These are phyloP conservation scores for Anacardium occidentale DNA, from an alignment of 345 rosid genomes.

Conservation along the genomic window DNA sequence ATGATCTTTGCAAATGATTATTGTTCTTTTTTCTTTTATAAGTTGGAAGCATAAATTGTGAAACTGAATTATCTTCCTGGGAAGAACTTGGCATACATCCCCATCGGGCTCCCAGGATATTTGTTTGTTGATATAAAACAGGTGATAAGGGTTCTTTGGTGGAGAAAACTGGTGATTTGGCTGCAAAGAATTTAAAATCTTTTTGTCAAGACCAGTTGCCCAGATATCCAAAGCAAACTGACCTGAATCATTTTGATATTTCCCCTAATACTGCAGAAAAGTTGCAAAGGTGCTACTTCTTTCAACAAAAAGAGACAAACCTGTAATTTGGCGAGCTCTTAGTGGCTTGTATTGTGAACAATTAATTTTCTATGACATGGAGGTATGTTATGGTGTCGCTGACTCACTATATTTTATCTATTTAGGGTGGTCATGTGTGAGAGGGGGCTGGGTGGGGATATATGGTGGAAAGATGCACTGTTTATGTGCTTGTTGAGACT, in stretches of 20 bases:
- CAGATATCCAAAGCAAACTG: constrained; percentile 58
- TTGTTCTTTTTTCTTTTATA: constrained; percentile 23
- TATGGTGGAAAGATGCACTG: too few relatives aligned
- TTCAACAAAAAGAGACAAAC: constrained; percentile 79
- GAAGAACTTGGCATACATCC: constrained; percentile 59
- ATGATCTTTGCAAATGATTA: not conserved
- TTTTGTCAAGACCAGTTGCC: constrained; percentile 86
- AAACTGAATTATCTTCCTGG: constrained; percentile 65
- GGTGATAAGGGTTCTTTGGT: constrained; percentile 58
- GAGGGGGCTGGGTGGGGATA: not conserved
- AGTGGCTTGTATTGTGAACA: constrained; percentile 70
- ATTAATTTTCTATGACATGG: constrained; percentile 55
- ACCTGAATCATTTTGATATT: constrained; percentile 42
- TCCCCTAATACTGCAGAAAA: constrained; percentile 20
- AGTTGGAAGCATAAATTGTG: constrained; percentile 84
- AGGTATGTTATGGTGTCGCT: constrained; percentile 44
- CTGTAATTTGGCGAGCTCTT: constrained; percentile 85
- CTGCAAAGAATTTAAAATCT: constrained; percentile 48
- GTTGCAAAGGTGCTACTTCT: constrained; percentile 63
- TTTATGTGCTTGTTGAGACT: too few relatives aligned
- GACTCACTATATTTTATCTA: not conserved
- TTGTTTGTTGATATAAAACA: constrained; percentile 56
- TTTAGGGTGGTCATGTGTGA: not conserved
- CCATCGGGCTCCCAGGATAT: constrained; percentile 55
- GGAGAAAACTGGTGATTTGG: constrained; percentile 68